These are phyloP conservation scores for Ramularia endophylla DNA, from an alignment of 2,329 filamentous ascomycete species.

Conservation along the genomic window DNA sequence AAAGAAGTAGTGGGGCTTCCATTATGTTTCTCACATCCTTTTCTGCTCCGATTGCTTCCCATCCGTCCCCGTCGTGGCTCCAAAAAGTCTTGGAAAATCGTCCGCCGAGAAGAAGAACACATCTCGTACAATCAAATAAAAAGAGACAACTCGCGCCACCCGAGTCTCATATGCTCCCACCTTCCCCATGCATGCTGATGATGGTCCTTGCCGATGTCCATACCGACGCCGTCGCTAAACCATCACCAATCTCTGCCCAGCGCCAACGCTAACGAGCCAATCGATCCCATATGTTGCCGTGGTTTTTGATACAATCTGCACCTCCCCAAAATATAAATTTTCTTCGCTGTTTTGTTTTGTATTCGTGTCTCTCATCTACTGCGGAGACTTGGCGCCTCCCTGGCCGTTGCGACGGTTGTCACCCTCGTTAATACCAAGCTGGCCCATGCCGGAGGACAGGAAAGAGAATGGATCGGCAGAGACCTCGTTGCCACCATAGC, in stretches of 20 bases:
- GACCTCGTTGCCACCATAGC: conserved; percentile 40
- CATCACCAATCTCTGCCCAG: conserved; percentile 18
- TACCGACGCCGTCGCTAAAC: conserved; percentile 21
- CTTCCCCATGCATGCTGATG: conserved; percentile 9
- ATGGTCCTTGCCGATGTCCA: conserved; percentile 15
- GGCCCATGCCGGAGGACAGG: conserved; percentile 66
- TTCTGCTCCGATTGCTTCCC: no score
- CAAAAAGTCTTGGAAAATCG: neutral
- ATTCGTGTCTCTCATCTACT: conserved; percentile 18
- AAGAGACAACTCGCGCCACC: neutral
- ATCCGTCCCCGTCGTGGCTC: neutral
- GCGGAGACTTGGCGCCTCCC: conserved; percentile 28
- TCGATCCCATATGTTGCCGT: conserved; percentile 22
- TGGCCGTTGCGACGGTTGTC: conserved; percentile 38
- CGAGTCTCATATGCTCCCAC: neutral
- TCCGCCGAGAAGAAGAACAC: neutral
- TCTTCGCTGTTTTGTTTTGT: neutral
- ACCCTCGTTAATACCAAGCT: conserved; percentile 62
- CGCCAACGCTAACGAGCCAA: conserved; percentile 22
- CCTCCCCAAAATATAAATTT: conserved; percentile 1
- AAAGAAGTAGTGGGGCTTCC: no score
- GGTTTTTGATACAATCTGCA: conserved; percentile 19
- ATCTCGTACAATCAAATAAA: neutral
- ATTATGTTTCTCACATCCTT: no score
- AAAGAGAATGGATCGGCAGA: conserved; percentile 76